Evolutionary conservation across 2,329 filamentous ascomycete genomes (phyloP).

Genomic region (Ustulina deusta): DNA sequence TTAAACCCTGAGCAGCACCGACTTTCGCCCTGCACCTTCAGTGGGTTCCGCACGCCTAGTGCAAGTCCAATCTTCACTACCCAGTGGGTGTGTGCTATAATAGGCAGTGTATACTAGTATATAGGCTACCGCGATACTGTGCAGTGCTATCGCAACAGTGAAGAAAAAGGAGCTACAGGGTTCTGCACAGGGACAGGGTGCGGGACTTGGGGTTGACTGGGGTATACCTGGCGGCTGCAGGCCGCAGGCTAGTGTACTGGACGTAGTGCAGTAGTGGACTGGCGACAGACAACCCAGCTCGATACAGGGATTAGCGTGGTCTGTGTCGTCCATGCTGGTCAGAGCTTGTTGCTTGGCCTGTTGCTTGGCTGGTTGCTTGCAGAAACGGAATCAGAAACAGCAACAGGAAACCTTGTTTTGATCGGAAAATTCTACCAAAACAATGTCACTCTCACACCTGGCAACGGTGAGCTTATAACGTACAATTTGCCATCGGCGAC

Average conservation of each 20-base stretch:
- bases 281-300: neutral
- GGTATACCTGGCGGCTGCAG: slow-evolving; percentile 18
- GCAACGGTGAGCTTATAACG: slow-evolving; percentile 2
- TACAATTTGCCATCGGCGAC: slow-evolving; percentile 6
- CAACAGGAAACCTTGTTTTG: slow-evolving; percentile 34
- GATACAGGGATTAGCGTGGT: slow-evolving; percentile 12
- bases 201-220: slow-evolving; percentile 14
- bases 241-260: neutral
- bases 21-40: slow-evolving; percentile 9
- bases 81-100: neutral
- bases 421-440: slow-evolving; percentile 42
- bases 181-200: slow-evolving; percentile 19
- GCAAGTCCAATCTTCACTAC: neutral
- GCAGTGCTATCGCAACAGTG: neutral
- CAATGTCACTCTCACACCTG: slow-evolving; percentile 35
- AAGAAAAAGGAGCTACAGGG: slow-evolving; percentile 12
- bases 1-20: slow-evolving; percentile 3
- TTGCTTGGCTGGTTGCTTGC: slow-evolving; percentile 32
- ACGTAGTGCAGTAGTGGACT: neutral
- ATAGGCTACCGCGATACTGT: too few species aligned
- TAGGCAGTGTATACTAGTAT: neutral
- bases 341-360: slow-evolving; percentile 28
- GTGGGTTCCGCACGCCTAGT: neutral
- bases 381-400: slow-evolving; percentile 25
- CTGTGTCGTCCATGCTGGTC: slow-evolving; percentile 28